Percentiles rank a stretch among this genome's conserved stretches.
phyloP scores from a whole-genome alignment of 495 filamentous ascomycete species.

The Aspergillus coremiiformis region DNA sequence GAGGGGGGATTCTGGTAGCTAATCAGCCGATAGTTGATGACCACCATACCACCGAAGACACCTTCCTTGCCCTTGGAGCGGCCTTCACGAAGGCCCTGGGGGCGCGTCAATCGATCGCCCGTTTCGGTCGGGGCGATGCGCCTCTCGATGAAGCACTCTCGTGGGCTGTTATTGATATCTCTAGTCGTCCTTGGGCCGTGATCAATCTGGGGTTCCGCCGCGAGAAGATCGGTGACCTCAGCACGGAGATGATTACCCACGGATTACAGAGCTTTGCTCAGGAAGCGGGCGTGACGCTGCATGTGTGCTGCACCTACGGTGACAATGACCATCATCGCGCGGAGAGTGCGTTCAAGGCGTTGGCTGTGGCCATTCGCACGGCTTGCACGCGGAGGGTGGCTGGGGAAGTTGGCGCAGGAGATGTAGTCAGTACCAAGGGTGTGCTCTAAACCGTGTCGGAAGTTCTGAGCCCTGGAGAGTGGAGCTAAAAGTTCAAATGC shows the following conservation, averaged over 20 bases:
- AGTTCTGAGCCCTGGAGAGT: neutral
- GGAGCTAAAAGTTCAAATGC: neutral
- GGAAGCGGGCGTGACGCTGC: conserved; percentile 81
- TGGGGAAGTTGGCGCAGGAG: conserved; percentile 71
- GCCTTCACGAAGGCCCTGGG: conserved; percentile 76
- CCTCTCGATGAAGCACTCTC: conserved; percentile 94
- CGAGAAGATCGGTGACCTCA: conserved; percentile 89
- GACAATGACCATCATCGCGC: conserved; percentile 95
- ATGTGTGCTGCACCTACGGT: conserved; percentile 82
- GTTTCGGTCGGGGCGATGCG: conserved; percentile 84
- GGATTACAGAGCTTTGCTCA: conserved; percentile 90
- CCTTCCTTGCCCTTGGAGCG: conserved; percentile 78
- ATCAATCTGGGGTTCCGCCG: conserved; percentile 72
- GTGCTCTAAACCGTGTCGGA: conserved; percentile 46
- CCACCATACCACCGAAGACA: conserved; percentile 97
- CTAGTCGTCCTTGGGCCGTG: conserved; percentile 78
- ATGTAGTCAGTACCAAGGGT: conserved; percentile 93
- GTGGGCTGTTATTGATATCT: conserved; percentile 89
- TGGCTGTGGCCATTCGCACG: conserved; percentile 73
- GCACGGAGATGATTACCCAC: conserved; percentile 95
- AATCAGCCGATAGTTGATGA: conserved; percentile 66
- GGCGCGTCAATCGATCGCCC: conserved; percentile 67
- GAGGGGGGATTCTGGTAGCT: neutral
- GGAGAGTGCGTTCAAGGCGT: conserved; percentile 95
- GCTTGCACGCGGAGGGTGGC: conserved; percentile 65